Conservation (phyloP, 2,329 filamentous ascomycete genomes). For the Zelopaecilomyces penicillatus region DNA sequence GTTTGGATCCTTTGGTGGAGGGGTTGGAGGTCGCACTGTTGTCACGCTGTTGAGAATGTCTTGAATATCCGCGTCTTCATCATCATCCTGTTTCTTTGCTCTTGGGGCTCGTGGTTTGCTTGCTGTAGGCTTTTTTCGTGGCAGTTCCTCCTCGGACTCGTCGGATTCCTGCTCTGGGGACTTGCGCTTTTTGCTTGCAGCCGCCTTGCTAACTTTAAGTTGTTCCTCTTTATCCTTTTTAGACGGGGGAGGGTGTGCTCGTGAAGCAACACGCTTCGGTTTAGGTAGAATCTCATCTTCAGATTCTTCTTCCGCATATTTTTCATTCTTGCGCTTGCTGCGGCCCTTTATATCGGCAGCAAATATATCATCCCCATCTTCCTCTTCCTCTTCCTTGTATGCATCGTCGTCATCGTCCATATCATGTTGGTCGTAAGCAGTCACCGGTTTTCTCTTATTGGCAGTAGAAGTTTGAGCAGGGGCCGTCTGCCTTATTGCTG, state of each 20-base stretch:
- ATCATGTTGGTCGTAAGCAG: constrained; percentile 32
- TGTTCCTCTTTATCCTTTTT: constrained; percentile 15
- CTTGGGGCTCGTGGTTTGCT: constrained; percentile 51
- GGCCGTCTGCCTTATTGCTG: constrained; percentile 20
- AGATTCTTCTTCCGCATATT: constrained; percentile 64
- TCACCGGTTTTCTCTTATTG: constrained; percentile 34
- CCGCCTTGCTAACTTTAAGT: constrained; percentile 22
- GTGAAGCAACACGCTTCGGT: constrained; percentile 47
- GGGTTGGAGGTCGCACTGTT: constrained; percentile 72
- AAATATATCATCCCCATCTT: constrained; percentile 74
- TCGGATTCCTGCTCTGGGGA: constrained; percentile 46
- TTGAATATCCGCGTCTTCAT: constrained; percentile 64
- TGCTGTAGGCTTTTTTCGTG: constrained; percentile 49
- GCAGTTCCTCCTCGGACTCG: constrained; percentile 47
- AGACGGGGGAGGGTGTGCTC: constrained; percentile 22
- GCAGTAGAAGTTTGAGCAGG: constrained; percentile 24
- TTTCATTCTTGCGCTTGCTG: constrained; percentile 62
- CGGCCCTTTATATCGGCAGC: constrained; percentile 60
- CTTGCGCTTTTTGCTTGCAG: constrained; percentile 47
- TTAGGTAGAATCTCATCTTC: constrained; percentile 60
- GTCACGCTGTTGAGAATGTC: constrained; percentile 84
- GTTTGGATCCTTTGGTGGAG: constrained; percentile 62
- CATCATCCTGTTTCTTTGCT: constrained; percentile 55
- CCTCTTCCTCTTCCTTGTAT: constrained; percentile 59
- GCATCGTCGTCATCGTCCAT: constrained; percentile 46